Evolutionary conservation across 2,329 filamentous ascomycete species (phyloP).

Genomic region (Aspergillus caelatus): DNA sequence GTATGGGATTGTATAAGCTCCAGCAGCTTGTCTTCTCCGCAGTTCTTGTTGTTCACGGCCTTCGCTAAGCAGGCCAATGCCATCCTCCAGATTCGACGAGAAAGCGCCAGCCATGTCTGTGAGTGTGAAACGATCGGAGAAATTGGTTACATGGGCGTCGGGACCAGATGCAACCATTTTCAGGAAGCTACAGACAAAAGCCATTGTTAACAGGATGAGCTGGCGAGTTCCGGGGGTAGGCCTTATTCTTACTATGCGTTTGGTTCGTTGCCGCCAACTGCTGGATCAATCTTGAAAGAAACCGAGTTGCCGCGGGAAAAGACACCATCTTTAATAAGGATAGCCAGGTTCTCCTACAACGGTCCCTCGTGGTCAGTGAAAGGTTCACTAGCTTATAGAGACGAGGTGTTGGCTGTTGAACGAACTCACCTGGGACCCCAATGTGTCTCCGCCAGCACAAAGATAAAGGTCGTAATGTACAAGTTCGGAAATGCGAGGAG

Average conservation of each 20-base stretch:
- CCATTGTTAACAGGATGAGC: not conserved
- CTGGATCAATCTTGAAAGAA: conserved; percentile 48
- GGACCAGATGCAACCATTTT: conserved; percentile 60
- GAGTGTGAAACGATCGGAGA: conserved; percentile 66
- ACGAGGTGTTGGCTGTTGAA: not conserved
- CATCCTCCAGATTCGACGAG: conserved; percentile 36
- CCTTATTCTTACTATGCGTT: conserved; percentile 58
- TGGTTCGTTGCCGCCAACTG: conserved; percentile 47
- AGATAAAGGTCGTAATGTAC: conserved; percentile 61
- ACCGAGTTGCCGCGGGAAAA: conserved; percentile 47
- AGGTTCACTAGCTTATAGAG: not conserved
- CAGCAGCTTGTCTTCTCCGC: conserved; percentile 34
- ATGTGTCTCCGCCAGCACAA: conserved; percentile 62
- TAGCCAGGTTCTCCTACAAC: conserved; percentile 43
- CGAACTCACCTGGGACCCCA: conserved; percentile 47
- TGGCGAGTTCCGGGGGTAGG: not conserved
- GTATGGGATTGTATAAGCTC: conserved; percentile 52
- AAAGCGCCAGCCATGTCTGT: conserved; percentile 66
- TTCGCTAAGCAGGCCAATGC: conserved; percentile 35
- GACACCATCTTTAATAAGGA: conserved; percentile 41
- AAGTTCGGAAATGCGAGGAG: conserved; percentile 55
- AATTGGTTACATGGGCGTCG: conserved; percentile 60
- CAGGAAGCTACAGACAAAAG: conserved; percentile 52
- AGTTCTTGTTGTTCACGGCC: conserved; percentile 25
- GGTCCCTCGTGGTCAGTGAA: conserved; percentile 2